A percentile compares a stretch with the other conserved stretches of the same genome.
phyloP scores from a whole-genome alignment of 805 yeast genomes.

The Jamesozyma rosinii region DNA sequence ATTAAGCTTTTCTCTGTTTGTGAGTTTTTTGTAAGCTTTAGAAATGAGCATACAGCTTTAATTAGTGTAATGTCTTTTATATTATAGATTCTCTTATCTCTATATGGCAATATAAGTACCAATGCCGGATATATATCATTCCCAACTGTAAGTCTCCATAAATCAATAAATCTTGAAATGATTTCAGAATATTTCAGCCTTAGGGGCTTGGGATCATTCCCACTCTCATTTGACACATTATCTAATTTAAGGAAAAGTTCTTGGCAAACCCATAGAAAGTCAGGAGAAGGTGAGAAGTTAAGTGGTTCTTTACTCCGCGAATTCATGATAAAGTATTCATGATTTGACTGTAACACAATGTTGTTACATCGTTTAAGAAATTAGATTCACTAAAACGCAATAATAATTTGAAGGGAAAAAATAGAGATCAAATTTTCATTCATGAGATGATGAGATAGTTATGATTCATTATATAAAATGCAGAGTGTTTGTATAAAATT shows the following conservation, averaged over 20 bases:
- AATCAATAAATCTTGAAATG: conserved; percentile 35
- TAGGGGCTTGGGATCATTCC: conserved; percentile 13
- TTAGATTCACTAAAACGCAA: too few relatives aligned
- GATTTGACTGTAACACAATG: too few relatives aligned
- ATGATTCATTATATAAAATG: too few relatives aligned
- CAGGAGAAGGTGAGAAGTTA: conserved; percentile 32
- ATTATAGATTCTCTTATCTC: conserved; percentile 53
- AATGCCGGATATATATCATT: conserved; percentile 60
- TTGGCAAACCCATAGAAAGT: conserved; percentile 32
- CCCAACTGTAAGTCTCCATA: conserved; percentile 50
- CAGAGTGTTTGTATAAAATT: neutral
- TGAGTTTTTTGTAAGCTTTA: conserved; percentile 52
- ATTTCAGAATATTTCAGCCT: conserved; percentile 20
- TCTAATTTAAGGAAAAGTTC: conserved; percentile 27
- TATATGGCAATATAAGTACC: conserved; percentile 50
- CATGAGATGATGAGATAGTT: too few relatives aligned
- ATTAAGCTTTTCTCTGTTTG: conserved; percentile 45
- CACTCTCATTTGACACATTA: conserved; percentile 7
- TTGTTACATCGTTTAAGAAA: too few relatives aligned
- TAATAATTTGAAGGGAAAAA: too few relatives aligned
- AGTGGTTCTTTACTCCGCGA: conserved; percentile 7
- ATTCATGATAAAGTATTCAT: too few relatives aligned
- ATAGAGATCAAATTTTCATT: too few relatives aligned
- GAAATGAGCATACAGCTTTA: conserved; percentile 39
- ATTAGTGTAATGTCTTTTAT: conserved; percentile 58